Percentiles rank a stretch among this genome's conserved stretches.
Conservation (phyloP, 2,329 filamentous ascomycete species). For the Aspergillus sp. region DNA sequence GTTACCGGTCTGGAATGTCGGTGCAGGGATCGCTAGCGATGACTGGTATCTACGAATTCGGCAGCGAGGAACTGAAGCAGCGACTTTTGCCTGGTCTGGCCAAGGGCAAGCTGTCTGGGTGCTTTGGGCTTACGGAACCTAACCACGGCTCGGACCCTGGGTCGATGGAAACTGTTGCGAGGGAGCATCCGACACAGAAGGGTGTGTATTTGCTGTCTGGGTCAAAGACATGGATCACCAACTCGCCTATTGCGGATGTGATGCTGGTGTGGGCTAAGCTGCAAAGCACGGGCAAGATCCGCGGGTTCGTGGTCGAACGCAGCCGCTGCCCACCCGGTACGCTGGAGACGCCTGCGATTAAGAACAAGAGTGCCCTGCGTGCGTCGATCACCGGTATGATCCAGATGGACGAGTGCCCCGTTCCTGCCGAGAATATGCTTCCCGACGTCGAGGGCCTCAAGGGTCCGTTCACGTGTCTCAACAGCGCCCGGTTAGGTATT, state of each 20-base stretch:
- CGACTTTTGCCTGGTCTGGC: conserved; percentile 74
- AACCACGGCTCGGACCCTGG: conserved; percentile 90
- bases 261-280: conserved; percentile 90
- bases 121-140: conserved; percentile 85
- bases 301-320: conserved; percentile 84
- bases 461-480: conserved; percentile 90
- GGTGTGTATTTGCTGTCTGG: conserved; percentile 74
- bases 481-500: conserved; percentile 89
- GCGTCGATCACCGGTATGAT: conserved; percentile 98
- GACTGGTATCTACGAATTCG: conserved; percentile 85
- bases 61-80: conserved; percentile 79
- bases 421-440: conserved; percentile 89
- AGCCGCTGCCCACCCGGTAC: conserved; percentile 79
- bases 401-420: conserved; percentile 82
- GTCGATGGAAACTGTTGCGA: conserved; percentile 83
- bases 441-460: conserved; percentile 77
- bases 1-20: conserved; percentile 87
- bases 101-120: conserved; percentile 73
- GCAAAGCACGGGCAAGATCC: conserved; percentile 84
- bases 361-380: conserved; percentile 89
- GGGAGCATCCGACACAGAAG: conserved; percentile 73
- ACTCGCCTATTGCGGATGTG: conserved; percentile 81
- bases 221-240: conserved; percentile 92
- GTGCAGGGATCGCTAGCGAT: conserved; percentile 90
- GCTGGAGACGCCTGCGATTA: conserved; percentile 82